Percentiles rank a stretch among this genome's conserved stretches.
Evolutionary conservation across 148 eudicot genomes (phyloP).

Genomic region (Oxyria digyna): DNA sequence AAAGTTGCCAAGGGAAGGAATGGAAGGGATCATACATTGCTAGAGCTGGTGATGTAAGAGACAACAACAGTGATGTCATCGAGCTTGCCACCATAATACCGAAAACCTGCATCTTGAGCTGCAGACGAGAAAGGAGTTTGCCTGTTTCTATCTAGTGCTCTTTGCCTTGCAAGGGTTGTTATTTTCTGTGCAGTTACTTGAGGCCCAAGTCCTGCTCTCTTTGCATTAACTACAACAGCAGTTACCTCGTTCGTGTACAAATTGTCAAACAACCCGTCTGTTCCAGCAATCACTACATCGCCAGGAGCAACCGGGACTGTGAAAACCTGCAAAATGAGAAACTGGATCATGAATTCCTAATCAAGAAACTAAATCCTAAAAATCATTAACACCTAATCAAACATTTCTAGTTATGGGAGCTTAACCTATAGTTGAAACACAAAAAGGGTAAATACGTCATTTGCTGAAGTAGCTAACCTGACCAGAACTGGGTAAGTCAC

Average conservation of each 20-base stretch:
- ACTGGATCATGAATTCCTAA: not conserved
- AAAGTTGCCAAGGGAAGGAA: conserved; percentile 1
- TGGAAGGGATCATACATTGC: conserved; percentile 21
- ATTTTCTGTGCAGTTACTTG: conserved; percentile 60
- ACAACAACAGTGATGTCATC: conserved; percentile 71
- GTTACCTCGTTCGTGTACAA: conserved; percentile 57
- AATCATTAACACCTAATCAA: too few species aligned
- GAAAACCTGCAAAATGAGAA: conserved; percentile 35
- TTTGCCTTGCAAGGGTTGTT: conserved; percentile 57
- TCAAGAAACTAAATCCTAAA: too few species aligned
- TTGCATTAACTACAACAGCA: conserved; percentile 49
- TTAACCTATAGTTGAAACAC: too few species aligned
- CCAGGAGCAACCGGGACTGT: conserved; percentile 57
- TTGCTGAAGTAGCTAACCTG: too few species aligned
- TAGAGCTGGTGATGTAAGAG: conserved; percentile 35
- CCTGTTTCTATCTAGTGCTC: conserved; percentile 47
- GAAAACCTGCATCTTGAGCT: conserved; percentile 66
- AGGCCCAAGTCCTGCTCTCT: conserved; percentile 47
- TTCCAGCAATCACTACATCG: conserved; percentile 60
- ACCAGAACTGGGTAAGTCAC: conserved; percentile 78
- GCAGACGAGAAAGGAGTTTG: conserved; percentile 68
- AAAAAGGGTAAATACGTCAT: too few species aligned
- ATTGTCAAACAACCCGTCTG: conserved; percentile 69
- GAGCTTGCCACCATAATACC: conserved; percentile 58
- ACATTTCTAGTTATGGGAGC: too few species aligned